These are phyloP conservation scores for Trichosporon faecale DNA, from an alignment of 1,284 basidiomycete genomes.

Conservation along the genomic window DNA sequence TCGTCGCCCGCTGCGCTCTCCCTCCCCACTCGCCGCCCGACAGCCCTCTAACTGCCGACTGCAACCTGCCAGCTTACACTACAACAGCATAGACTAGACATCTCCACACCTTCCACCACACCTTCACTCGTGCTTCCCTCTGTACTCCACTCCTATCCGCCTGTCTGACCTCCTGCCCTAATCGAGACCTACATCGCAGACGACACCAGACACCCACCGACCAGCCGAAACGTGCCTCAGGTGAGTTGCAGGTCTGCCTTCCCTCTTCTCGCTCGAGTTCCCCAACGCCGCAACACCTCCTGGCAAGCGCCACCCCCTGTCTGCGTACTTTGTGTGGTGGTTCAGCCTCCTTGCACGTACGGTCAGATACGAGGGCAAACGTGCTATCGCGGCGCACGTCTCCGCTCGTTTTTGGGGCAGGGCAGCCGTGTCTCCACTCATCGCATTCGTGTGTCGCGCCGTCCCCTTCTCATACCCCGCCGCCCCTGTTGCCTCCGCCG, in stretches of 20 bases:
- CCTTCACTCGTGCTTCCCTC: background rate
- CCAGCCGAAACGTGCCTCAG: background rate
- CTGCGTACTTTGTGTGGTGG: background rate
- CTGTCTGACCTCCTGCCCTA: background rate
- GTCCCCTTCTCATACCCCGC: background rate
- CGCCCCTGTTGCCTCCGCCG: background rate
- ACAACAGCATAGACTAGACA: conserved; percentile 2
- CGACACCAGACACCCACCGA: background rate
- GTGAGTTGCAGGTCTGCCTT: background rate
- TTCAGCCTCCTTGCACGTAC: background rate
- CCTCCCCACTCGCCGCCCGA: background rate
- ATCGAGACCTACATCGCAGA: background rate
- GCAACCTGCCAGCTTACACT: background rate
- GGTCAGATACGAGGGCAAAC: background rate
- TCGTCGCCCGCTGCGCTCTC: background rate
- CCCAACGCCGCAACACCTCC: background rate
- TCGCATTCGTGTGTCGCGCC: background rate
- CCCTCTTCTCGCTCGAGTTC: background rate
- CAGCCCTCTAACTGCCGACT: background rate
- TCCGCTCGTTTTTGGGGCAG: background rate
- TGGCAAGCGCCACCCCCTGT: background rate
- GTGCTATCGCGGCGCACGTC: background rate
- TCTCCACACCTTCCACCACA: background rate
- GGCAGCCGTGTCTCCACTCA: background rate
- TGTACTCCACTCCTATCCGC: background rate